These are phyloP conservation scores for Dissoconium aciculare DNA, from an alignment of 2,329 filamentous ascomycete genomes.

Conservation along the genomic window DNA sequence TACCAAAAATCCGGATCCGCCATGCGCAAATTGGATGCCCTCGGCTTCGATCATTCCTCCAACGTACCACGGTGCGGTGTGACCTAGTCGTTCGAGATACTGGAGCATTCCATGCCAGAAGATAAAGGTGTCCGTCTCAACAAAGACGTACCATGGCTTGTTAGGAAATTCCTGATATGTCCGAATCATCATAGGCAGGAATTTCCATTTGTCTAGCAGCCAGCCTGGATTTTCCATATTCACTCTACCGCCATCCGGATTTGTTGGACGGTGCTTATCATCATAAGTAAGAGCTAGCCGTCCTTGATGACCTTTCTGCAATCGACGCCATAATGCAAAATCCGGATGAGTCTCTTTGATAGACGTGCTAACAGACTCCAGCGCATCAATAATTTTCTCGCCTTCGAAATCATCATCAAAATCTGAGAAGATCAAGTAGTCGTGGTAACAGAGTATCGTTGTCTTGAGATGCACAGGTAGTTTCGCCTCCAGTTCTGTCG, in stretches of 20 bases:
- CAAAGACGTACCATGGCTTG: conserved; percentile 37
- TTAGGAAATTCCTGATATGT: conserved; percentile 22
- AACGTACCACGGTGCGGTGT: conserved; percentile 29
- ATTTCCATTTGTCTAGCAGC: conserved; percentile 37
- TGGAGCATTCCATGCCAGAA: conserved; percentile 28
- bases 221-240: too few relatives aligned
- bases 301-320: conserved; percentile 10
- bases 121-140: conserved; percentile 37
- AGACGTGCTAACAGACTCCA: conserved; percentile 11
- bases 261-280: conserved; percentile 12
- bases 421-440: conserved; percentile 27
- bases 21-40: conserved; percentile 32
- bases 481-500: conserved; percentile 21
- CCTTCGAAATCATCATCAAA: conserved; percentile 22
- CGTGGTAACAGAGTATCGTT: conserved; percentile 22
- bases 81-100: conserved; percentile 32
- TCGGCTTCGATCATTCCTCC: conserved; percentile 29
- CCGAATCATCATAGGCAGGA: conserved; percentile 33
- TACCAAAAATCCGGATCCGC: conserved; percentile 33
- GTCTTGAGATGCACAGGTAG: conserved; percentile 23
- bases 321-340: conserved; percentile 15
- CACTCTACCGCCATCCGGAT: conserved; percentile 2
- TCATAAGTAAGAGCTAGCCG: conserved; percentile 8
- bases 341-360: conserved; percentile 12
- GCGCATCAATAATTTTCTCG: conserved; percentile 22